phyloP scores from a whole-genome alignment of 1,284 basidiomycete genomes.

The Ganoderma meredithae region DNA sequence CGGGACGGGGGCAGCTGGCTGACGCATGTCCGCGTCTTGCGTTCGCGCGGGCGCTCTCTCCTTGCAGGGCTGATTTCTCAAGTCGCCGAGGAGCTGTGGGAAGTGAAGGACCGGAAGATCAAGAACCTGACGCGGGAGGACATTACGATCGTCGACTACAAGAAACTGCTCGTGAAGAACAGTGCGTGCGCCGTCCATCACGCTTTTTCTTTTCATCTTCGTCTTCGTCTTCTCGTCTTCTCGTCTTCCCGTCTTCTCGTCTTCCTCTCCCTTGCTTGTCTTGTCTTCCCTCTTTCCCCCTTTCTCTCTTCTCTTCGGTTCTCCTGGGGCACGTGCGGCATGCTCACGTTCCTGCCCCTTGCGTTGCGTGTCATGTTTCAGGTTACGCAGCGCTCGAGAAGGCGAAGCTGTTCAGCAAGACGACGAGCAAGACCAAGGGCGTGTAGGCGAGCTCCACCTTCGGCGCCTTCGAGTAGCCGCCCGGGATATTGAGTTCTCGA shows the following conservation, averaged over 20 bases:
- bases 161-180: conserved; percentile 78
- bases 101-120: conserved; percentile 95
- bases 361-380: conserved; percentile 37
- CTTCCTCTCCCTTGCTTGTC: conserved; percentile 2
- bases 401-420: conserved; percentile 91
- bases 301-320: conserved; percentile 1
- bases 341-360: conserved; percentile 8
- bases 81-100: conserved; percentile 98
- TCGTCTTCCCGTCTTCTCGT: not conserved
- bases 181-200: conserved; percentile 51
- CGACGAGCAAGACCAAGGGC: conserved; percentile 62
- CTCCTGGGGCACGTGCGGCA: conserved; percentile 14
- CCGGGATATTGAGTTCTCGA: too few relatives aligned
- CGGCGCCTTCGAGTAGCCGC: too few relatives aligned
- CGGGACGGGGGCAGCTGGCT: conserved; percentile 3
- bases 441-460: not conserved
- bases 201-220: not conserved
- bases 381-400: conserved; percentile 86
- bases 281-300: not conserved
- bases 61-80: conserved; percentile 85
- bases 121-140: conserved; percentile 91
- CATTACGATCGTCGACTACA: conserved; percentile 92
- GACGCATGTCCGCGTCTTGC: conserved; percentile 20
- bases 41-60: not conserved
- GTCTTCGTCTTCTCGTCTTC: not conserved